Conservation (phyloP, 78 protist genomes). For the Chrysochromulina parva region DNA sequence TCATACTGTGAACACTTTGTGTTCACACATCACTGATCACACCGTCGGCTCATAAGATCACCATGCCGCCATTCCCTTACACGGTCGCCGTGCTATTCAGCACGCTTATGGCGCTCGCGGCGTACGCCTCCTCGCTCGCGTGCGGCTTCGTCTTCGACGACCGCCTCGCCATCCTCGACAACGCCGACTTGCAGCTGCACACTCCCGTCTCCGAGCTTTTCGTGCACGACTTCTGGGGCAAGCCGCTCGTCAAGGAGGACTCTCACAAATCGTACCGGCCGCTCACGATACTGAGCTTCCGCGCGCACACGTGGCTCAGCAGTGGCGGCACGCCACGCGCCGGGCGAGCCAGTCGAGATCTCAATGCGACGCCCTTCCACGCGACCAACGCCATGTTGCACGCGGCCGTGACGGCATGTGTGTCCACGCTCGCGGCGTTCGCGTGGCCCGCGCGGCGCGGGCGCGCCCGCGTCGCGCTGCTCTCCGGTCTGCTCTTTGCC, state of each 20-base stretch:
- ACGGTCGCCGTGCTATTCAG: neutral
- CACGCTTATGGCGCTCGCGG: neutral
- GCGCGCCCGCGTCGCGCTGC: neutral
- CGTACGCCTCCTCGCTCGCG: neutral
- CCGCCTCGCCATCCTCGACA: neutral
- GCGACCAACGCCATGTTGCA: conserved; percentile 33
- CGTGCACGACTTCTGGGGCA: conserved; percentile 57
- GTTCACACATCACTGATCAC: too few species aligned
- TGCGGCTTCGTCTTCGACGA: conserved; percentile 26
- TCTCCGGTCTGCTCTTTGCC: conserved; percentile 46
- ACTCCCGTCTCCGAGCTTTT: neutral
- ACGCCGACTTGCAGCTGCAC: neutral
- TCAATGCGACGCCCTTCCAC: neutral
- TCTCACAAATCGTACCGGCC: conserved; percentile 68
- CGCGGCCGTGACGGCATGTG: neutral
- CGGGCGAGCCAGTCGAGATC: too few species aligned
- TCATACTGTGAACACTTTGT: too few species aligned
- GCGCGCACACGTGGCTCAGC: conserved; percentile 12
- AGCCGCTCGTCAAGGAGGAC: too few species aligned
- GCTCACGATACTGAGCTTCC: conserved; percentile 46
- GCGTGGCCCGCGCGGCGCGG: neutral
- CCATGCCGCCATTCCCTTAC: too few species aligned
- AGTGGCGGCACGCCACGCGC: neutral
- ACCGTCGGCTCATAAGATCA: too few species aligned
- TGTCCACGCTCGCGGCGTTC: too few species aligned